Percentiles rank a stretch among this genome's conserved stretches.
Conservation (phyloP, 2,329 filamentous ascomycete genomes). For the Arthroderma sp. region DNA sequence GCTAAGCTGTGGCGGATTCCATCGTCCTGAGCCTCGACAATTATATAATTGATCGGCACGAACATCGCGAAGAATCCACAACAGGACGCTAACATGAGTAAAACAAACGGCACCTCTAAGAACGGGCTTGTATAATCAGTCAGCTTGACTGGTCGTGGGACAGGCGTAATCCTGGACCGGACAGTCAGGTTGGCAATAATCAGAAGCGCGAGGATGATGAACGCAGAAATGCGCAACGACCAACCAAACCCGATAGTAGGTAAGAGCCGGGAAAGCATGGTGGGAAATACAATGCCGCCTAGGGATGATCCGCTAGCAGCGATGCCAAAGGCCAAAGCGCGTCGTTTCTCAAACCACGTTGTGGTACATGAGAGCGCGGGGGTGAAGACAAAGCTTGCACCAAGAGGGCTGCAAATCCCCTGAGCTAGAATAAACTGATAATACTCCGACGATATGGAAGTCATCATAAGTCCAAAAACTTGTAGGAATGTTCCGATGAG, state of each 20-base stretch:
- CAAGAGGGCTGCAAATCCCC: slow-evolving; percentile 40
- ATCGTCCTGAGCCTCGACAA: slow-evolving; percentile 31
- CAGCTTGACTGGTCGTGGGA: slow-evolving; percentile 4
- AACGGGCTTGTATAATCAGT: slow-evolving; percentile 23
- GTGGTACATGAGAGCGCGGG: slow-evolving; percentile 25
- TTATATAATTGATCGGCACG: slow-evolving; percentile 40
- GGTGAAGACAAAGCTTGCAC: slow-evolving; percentile 38
- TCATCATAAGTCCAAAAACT: slow-evolving; percentile 48
- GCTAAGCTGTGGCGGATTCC: slow-evolving; percentile 38
- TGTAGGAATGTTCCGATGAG: slow-evolving; percentile 40
- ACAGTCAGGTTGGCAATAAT: slow-evolving; percentile 41
- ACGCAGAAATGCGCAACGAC: slow-evolving; percentile 44
- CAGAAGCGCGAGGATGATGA: slow-evolving; percentile 48
- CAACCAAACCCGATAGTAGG: slow-evolving; percentile 41
- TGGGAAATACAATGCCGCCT: slow-evolving; percentile 48
- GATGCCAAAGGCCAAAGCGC: slow-evolving; percentile 42
- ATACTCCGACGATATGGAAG: slow-evolving; percentile 40
- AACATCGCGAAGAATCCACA: slow-evolving; percentile 50
- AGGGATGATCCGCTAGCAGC: slow-evolving; percentile 42
- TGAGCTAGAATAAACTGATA: slow-evolving; percentile 46
- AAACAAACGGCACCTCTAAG: slow-evolving; percentile 32
- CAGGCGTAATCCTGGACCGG: slow-evolving; percentile 30
- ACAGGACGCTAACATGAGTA: slow-evolving; percentile 37
- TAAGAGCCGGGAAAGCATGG: slow-evolving; percentile 46
- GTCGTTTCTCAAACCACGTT: slow-evolving; percentile 41